Base-by-base conservation (phyloP, 768 basidiomycete species). In the Termitomyces sp. region DNA sequence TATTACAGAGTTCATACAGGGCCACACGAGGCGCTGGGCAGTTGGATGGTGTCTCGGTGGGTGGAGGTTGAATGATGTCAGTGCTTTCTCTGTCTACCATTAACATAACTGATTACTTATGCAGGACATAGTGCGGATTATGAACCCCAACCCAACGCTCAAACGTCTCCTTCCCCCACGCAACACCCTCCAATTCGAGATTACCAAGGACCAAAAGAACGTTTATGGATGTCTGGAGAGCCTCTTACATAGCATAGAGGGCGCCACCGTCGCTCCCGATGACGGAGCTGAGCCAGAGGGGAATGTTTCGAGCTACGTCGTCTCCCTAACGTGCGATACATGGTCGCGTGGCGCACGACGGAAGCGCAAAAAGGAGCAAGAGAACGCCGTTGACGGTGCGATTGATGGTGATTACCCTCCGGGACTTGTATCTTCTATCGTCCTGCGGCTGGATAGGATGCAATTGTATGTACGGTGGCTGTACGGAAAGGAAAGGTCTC, bases 1-100 rank as follows among this genome's bases (percentile, higher is more conserved):
- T 0, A 76, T 98, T 48, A 86, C 86, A 0, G 88, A 93, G 63
- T 88, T 95, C 49, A 75, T 87, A 3, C 94, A 94, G 72, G 93
- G 95, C 0, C 84, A 88, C 57, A 98, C 96, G 0, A 80, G 88
- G 2, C 83, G 97, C n/a, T 98, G 95, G 94, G 91, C 88, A 0
- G 72, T 98, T 2, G 93, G 82, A 0, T 98, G 96, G 96, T 94
- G 91, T 0, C 86, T 87, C 56, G 75, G 73, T 2, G 78, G 81
- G 32, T 69, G 69, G 14, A 84, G 85, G 7, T 73, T 97, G 33
- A 87, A 92, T 1, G 93, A 97, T 62, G 96, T 76, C 12, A 18
- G 40, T 26, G 5, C 28, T 38, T 43, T 5, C 49, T 36, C 44
- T 33, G 35, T 33, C 14, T 32, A 35, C 4, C 30, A 23, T 57